A percentile compares a stretch with the other conserved stretches of the same genome.
Evolutionary conservation across 2,329 filamentous ascomycete species (phyloP).

Genomic region (Colletotrichum sp.): DNA sequence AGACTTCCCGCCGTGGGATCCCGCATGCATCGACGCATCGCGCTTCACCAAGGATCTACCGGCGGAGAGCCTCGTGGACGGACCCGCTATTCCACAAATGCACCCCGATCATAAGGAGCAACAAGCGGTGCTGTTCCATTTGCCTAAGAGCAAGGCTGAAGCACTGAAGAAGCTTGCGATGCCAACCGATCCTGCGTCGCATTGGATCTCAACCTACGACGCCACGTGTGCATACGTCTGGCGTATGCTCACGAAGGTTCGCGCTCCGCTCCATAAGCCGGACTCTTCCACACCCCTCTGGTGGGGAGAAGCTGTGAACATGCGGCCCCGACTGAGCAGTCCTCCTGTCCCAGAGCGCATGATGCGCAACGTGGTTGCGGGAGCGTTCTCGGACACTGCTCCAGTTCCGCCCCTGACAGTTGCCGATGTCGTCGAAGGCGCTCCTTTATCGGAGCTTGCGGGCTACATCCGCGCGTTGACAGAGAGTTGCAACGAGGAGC

Average conservation of each 20-base stretch:
- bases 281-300: not conserved
- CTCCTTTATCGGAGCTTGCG: not conserved
- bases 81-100: slow-evolving; percentile 28
- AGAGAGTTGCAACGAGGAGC: not conserved
- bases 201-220: slow-evolving; percentile 51
- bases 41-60: slow-evolving; percentile 34
- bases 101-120: slow-evolving; percentile 30
- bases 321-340: not conserved
- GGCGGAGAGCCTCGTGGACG: slow-evolving; percentile 33
- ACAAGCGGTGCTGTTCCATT: not conserved
- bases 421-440: not conserved
- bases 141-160: not conserved
- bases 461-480: not conserved
- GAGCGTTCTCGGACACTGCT: not conserved
- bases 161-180: slow-evolving; percentile 14
- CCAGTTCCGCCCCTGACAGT: not conserved
- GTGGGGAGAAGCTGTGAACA: not conserved
- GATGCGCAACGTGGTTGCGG: not conserved
- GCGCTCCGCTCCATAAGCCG: slow-evolving; percentile 31
- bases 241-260: slow-evolving; percentile 39
- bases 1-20: slow-evolving; percentile 37
- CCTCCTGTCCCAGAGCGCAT: not conserved
- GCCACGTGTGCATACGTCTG: slow-evolving; percentile 45
- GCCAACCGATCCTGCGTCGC: slow-evolving; percentile 33
- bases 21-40: slow-evolving; percentile 36